Evolutionary conservation across 2,329 filamentous ascomycete species (phyloP).

Genomic region (Cytospora schulzeri): DNA sequence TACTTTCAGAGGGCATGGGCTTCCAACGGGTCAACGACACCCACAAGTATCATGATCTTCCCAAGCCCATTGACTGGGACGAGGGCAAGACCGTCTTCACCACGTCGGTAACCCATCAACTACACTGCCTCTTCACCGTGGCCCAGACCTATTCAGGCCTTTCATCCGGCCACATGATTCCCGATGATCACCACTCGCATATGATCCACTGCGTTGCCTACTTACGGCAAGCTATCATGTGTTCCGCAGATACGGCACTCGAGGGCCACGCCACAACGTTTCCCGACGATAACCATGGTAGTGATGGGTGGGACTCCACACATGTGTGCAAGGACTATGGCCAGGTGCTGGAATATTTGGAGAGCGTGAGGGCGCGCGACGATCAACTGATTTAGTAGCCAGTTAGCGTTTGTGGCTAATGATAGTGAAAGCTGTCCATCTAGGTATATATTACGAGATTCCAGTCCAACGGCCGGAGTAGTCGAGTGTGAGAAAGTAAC

Average conservation of each 20-base stretch:
- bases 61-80: slow-evolving; percentile 39
- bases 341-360: slow-evolving; percentile 45
- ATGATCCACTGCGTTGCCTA: slow-evolving; percentile 54
- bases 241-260: slow-evolving; percentile 47
- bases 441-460: too few species aligned
- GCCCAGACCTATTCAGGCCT: slow-evolving; percentile 46
- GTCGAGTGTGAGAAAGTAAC: too few species aligned
- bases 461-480: too few species aligned
- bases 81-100: slow-evolving; percentile 41
- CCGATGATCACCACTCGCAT: slow-evolving; percentile 49
- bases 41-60: slow-evolving; percentile 40
- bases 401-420: neutral
- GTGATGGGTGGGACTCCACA: slow-evolving; percentile 50
- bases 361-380: slow-evolving; percentile 48
- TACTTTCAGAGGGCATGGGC: slow-evolving; percentile 39
- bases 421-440: neutral
- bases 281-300: slow-evolving; percentile 48
- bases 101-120: slow-evolving; percentile 41
- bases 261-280: slow-evolving; percentile 51
- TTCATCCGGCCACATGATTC: slow-evolving; percentile 41
- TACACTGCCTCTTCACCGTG: slow-evolving; percentile 37
- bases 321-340: slow-evolving; percentile 49
- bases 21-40: slow-evolving; percentile 42
- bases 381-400: slow-evolving; percentile 46
- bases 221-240: slow-evolving; percentile 50